These are phyloP conservation scores for Trichophyton benhamiae DNA, from an alignment of 2,329 filamentous ascomycete genomes.

Conservation along the genomic window DNA sequence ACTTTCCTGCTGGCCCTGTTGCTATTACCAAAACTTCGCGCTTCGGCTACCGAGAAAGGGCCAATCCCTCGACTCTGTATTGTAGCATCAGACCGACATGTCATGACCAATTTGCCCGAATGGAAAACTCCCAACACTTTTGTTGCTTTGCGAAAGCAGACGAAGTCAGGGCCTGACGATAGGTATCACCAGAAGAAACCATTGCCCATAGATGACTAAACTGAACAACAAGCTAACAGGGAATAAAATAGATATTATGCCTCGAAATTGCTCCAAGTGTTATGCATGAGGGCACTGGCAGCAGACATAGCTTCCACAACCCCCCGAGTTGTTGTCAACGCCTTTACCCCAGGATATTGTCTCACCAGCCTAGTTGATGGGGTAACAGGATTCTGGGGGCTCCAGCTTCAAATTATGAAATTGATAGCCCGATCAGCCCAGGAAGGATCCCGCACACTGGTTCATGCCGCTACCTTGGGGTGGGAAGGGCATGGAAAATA, in stretches of 20 bases:
- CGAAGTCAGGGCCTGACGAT: background rate
- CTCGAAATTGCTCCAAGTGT: background rate
- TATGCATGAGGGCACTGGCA: background rate
- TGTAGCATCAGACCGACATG: background rate
- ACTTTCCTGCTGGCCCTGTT: conserved; percentile 26
- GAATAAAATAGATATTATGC: background rate
- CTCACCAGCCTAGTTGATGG: background rate
- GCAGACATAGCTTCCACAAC: background rate
- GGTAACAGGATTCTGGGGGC: background rate
- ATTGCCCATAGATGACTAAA: background rate
- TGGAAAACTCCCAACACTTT: background rate
- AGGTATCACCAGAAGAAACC: background rate
- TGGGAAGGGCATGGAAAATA: conserved; percentile 32
- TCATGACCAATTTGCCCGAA: background rate
- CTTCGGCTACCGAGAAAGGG: conserved; percentile 10
- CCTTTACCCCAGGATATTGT: background rate
- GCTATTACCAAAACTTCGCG: conserved; percentile 26
- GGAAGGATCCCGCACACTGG: conserved; percentile 31
- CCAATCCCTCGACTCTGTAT: background rate
- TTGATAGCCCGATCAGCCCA: conserved; percentile 31
- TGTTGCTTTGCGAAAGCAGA: background rate
- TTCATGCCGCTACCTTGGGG: conserved; percentile 24
- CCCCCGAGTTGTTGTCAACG: background rate
- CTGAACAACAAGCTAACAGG: background rate
- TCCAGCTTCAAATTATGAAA: background rate